A percentile compares a stretch with the other conserved stretches of the same genome.
Evolutionary conservation across 192 early-diverging fungal genomes (phyloP).

Genomic region (Backusella tarrabulga): DNA sequence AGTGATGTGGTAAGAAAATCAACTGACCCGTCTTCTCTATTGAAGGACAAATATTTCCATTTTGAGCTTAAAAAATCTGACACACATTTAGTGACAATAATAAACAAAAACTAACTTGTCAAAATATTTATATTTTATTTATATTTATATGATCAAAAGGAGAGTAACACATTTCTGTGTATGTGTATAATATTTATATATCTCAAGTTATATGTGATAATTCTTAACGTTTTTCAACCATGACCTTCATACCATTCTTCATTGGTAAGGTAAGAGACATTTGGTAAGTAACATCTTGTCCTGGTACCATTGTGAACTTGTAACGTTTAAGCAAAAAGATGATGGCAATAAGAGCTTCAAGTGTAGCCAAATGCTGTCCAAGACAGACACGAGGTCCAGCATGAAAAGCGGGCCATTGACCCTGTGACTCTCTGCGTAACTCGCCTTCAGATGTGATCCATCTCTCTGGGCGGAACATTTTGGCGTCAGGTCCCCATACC

Average conservation of each 20-base stretch:
- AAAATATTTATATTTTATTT: constrained; percentile 7
- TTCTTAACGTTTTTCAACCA: constrained; percentile 25
- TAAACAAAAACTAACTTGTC: constrained; percentile 1
- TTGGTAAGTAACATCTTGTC: constrained; percentile 29
- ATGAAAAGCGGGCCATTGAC: constrained; percentile 57
- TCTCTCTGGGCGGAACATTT: constrained; percentile 60
- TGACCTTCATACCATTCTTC: constrained; percentile 31
- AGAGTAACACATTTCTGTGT: constrained; percentile 5
- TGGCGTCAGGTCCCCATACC: constrained; percentile 66
- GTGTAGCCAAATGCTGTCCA: constrained; percentile 41
- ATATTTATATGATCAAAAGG: constrained; percentile 1
- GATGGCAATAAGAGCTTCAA: constrained; percentile 42
- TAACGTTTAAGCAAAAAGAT: constrained; percentile 37
- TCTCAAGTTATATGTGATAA: background rate
- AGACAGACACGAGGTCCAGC: constrained; percentile 46
- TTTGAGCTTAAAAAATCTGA: background rate
- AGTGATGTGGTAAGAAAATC: background rate
- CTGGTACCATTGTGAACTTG: constrained; percentile 36
- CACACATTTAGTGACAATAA: background rate
- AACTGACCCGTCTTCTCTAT: background rate
- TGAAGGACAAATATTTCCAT: background rate
- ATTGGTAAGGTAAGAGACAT: constrained; percentile 28
- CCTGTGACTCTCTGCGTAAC: constrained; percentile 35
- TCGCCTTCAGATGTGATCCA: constrained; percentile 52
- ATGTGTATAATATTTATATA: background rate